Conservation (phyloP, 257 asterid species). For the Solanum peruvianum region DNA sequence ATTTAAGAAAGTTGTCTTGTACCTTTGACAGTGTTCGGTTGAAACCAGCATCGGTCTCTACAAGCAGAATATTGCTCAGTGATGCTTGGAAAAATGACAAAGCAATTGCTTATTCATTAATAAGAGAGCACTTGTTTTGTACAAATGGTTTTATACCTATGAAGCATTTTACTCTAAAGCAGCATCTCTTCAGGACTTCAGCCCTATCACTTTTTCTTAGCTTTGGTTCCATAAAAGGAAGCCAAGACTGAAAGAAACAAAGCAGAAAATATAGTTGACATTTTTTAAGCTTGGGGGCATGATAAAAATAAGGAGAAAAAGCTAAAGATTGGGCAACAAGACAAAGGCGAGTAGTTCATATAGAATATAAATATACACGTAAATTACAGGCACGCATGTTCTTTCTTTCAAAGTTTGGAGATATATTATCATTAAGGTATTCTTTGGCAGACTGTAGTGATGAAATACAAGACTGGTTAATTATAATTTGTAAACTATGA, state of each 20-base stretch:
- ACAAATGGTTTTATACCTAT: constrained; percentile 31
- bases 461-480: not conserved
- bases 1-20: not conserved
- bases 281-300: not conserved
- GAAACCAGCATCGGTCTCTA: constrained; percentile 79
- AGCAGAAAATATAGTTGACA: not conserved
- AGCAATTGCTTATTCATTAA: not conserved
- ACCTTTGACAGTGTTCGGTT: constrained; percentile 73
- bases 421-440: not conserved
- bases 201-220: constrained; percentile 29
- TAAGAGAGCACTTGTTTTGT: not conserved
- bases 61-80: constrained; percentile 8
- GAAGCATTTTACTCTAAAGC: constrained; percentile 66
- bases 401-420: not conserved
- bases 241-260: constrained; percentile 34
- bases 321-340: not conserved
- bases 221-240: constrained; percentile 75
- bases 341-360: not conserved
- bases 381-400: not conserved
- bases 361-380: not conserved
- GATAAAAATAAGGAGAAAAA: not conserved
- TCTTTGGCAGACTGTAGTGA: not conserved
- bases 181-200: constrained; percentile 31
- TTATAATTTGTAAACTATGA: not conserved
- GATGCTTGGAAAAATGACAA: not conserved